Conservation (phyloP, 1,139 yeast genomes). For the Kodamaea sp. region DNA sequence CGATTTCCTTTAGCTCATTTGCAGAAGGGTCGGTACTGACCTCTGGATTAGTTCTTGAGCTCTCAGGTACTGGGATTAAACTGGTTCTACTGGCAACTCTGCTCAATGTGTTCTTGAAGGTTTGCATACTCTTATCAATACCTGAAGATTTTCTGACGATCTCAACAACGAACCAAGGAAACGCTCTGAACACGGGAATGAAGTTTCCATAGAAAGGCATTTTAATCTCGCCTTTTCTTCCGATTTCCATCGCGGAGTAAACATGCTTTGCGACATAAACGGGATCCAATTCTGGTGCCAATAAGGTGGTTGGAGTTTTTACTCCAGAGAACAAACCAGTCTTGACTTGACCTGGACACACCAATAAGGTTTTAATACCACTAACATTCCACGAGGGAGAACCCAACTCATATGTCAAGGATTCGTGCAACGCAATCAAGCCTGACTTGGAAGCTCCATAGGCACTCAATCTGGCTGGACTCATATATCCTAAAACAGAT, state of each 20-base stretch:
- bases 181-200: constrained; percentile 66
- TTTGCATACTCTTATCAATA: constrained; percentile 58
- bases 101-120: constrained; percentile 23
- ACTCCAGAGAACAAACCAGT: constrained; percentile 75
- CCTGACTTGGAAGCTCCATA: constrained; percentile 94
- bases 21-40: no score
- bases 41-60: no score
- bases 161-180: constrained; percentile 73
- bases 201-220: constrained; percentile 75
- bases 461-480: constrained; percentile 79
- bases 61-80: constrained; percentile 1
- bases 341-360: constrained; percentile 85
- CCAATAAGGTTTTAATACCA: constrained; percentile 70
- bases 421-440: constrained; percentile 78
- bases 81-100: constrained; percentile 4
- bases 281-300: constrained; percentile 85
- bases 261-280: constrained; percentile 59
- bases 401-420: constrained; percentile 70
- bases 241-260: constrained; percentile 56
- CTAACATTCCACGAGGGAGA: constrained; percentile 45
- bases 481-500: constrained; percentile 78
- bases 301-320: constrained; percentile 63
- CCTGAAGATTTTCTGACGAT: constrained; percentile 57
- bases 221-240: constrained; percentile 67
- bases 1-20: no score